Base-by-base conservation (phyloP, 257 asterid genomes). In the Solanum bukasovii region DNA sequence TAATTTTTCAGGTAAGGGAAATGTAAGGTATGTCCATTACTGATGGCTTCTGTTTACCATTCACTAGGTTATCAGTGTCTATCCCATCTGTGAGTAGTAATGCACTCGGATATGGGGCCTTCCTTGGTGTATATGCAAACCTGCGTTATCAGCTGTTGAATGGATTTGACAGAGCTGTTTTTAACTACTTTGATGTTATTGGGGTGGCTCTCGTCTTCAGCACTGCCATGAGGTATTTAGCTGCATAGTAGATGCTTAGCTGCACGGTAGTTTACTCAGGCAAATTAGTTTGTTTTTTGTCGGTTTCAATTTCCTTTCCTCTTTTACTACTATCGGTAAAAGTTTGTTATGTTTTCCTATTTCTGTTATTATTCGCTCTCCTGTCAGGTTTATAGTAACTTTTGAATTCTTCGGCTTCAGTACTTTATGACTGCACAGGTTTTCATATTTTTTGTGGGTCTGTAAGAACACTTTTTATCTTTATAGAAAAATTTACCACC, bases 51-150 rank as follows among this genome's bases (percentile, higher is more conserved):
- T 49, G 37, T 49, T 31, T 49, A 5, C 33, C 23, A 23, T 33
- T 88, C 29, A 83, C 82, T 83, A 97, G 99, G 96, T 90, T 95
- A 90, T 97, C 98, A 18, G 96, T 97, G 90, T 94, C 94, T 42
- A 88, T 89, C 77, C 98, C 99, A 65, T 93, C 98, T 70, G 96
- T 95, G 92, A 95, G 96, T 92, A 91, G 92, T 70, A 97, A 97
- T 91, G 98, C 99, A 25, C 98, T 97, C 33, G 99, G 99, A 81
- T 97, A 96, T 89, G 99, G 99, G 89, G 98, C 98, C 82, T 97
- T 97, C 91, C 99, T 97, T 85, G 99, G 99, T 71, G 90, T 97
- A 3, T 97, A 96, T 88, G 99, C 98, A 14, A 97, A 97, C 93
- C 89, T 96, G 89, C 94, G 98, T 6, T 94, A 97, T 90, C 99